Base-by-base conservation (phyloP, 2,329 filamentous ascomycete genomes). In the Hortaea sp. region DNA sequence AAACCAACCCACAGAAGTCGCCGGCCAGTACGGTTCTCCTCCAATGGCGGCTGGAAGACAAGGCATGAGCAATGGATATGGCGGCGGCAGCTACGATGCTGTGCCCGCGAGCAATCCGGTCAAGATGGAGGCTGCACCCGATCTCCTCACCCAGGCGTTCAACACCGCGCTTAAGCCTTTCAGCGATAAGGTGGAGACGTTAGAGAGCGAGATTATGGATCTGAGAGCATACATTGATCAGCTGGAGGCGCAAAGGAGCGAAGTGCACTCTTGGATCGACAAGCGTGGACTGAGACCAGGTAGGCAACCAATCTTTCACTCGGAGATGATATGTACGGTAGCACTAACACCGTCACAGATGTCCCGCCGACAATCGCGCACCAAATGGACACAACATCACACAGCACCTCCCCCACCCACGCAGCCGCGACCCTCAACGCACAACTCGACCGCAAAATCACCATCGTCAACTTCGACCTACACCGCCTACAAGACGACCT, bases 361-460 rank as follows among this genome's bases (percentile, higher is more conserved):
- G 73, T 76, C 6, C 73, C 73, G 30, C 66, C 71, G 30, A 66
- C 64, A 49, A 75, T 76, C 50, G 73, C 73, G 39, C 68, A 70
- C 52, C 69, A 70, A 49, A 76, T 76, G 73, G 73, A 76, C 59
- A 29, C 13, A 28, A 66, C 70, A 40, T 69, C 67, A 5, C 58
- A 62, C 53, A 40, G 50, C 7, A 54, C 53, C 27, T 62, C 61
- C 28, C 61, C 63, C 2, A 67, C 71, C 13, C 68, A 72, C 50
- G 70, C 71, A 20, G 72, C 73, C 31, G 61, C 66, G 31, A 73
- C 72, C 1, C 69, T 76, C 50, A 75, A 75, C 57, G 72, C 71
- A n/a, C 73, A 76, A 57, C 70, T 76, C 50, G 73, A 76, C 60
- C 73, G 73, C 67, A 76, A 76, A 55, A 76, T 76, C 63, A 76